Base-by-base conservation (phyloP, 192 early-diverging fungal genomes). In the Mortierella claussenii region DNA sequence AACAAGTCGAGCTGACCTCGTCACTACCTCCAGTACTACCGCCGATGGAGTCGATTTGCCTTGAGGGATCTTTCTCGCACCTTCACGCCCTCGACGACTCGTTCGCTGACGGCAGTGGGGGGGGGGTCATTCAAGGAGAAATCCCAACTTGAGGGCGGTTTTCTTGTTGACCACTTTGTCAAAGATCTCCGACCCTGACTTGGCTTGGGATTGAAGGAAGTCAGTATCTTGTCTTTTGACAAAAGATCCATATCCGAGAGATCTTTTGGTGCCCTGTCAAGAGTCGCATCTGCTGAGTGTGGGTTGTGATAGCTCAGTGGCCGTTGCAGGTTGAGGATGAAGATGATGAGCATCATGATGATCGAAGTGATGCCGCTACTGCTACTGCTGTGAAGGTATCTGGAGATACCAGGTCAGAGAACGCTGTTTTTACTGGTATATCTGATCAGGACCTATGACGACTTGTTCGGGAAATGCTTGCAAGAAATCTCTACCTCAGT, bases 141-240 rank as follows among this genome's bases (percentile, higher is more conserved):
- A 51, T 51, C 20, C 32, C 36, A 17, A 13, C 52, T 13, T 20
- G 60, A 4, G 32, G 34, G 15, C n/a, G n/a, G n/a, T n/a, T n/a
- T 63, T 63, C 9, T 18, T 63, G 20, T 21, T 26, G 0, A 40
- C 60, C 10, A 49, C 52, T 36, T 24, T 63, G 26, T 49, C 60
- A 20, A 1, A n/a, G 8, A 26, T 4, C 40, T 17, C 60, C 60
- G 1, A 63, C 32, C 7, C n/a, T 63, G 60, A 63, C 60, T 33
- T 63, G 60, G 15, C 48, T 63, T n/a, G 18, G 36, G 48, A 63
- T 63, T 23, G 60, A 63, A 36, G 48, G 52, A 17, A 52, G 60
- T 28, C 46, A n/a, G n/a, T n/a, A n/a, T n/a, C n/a, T n/a, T n/a
- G n/a, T 50, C 27, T 63, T 49, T 9, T 63, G 60, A 49, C 60